These are phyloP conservation scores for Hemileccinum rubropunctum DNA, from an alignment of 768 basidiomycete species.

Conservation along the genomic window DNA sequence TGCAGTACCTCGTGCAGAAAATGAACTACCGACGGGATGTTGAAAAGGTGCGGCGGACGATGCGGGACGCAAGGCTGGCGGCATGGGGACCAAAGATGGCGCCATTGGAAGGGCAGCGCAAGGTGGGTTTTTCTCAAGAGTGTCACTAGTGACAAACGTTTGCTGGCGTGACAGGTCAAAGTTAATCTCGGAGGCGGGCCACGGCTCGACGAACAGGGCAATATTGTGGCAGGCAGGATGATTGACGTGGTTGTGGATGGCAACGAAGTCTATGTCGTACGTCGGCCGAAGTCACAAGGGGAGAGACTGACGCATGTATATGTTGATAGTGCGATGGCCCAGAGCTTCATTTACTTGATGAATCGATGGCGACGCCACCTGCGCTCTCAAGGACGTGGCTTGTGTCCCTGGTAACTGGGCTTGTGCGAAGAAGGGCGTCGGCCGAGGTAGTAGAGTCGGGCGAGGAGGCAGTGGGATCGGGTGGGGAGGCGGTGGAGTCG, in stretches of 20 bases:
- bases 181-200: conserved; percentile 60
- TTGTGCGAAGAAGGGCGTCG: conserved; percentile 15
- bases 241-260: conserved; percentile 85
- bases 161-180: conserved; percentile 52
- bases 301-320: conserved; percentile 8
- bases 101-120: conserved; percentile 61
- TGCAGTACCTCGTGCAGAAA: conserved; percentile 80
- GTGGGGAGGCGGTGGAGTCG: conserved; percentile 40
- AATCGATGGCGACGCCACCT: conserved; percentile 56
- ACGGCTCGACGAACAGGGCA: conserved; percentile 55
- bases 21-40: conserved; percentile 77
- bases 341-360: conserved; percentile 57
- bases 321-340: conserved; percentile 54
- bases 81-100: conserved; percentile 83
- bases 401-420: conserved; percentile 39
- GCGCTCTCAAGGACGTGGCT: conserved; percentile 70
- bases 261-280: conserved; percentile 69
- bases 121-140: conserved; percentile 42
- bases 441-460: neutral
- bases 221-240: conserved; percentile 45
- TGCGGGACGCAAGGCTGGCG: conserved; percentile 57
- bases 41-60: conserved; percentile 60
- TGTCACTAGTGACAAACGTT: conserved; percentile 5
- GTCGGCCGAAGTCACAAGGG: conserved; percentile 31
- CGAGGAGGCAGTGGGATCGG: conserved; percentile 28